phyloP scores from a whole-genome alignment of 148 eudicot species.

The Heliamphora exappendiculata region DNA sequence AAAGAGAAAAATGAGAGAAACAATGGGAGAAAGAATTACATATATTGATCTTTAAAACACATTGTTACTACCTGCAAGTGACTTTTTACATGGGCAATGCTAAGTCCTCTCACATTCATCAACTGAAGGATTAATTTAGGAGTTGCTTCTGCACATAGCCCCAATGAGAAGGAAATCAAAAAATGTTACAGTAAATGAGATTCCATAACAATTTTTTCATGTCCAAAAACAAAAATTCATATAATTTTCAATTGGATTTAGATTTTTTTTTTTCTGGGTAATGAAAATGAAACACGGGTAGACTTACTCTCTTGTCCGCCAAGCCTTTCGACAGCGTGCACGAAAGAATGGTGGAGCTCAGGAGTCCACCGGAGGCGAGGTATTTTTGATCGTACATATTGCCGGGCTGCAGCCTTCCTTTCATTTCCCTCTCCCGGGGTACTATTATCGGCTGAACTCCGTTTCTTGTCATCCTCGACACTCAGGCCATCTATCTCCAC shows the following conservation, averaged over 20 bases:
- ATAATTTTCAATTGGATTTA: too few relatives aligned
- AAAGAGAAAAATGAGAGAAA: neutral
- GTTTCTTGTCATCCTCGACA: slow-evolving; percentile 14
- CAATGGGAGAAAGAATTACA: neutral
- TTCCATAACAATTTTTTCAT: too few relatives aligned
- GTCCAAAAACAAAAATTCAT: too few relatives aligned
- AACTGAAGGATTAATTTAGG: slow-evolving; percentile 48
- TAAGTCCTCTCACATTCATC: slow-evolving; percentile 53
- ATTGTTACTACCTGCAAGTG: slow-evolving; percentile 41
- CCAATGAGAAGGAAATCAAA: neutral
- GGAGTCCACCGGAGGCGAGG: slow-evolving; percentile 27
- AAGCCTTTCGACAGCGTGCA: slow-evolving; percentile 24
- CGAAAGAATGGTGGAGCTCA: slow-evolving; percentile 22
- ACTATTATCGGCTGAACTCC: slow-evolving; percentile 9
- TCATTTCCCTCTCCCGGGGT: slow-evolving; percentile 16
- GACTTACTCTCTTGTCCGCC: slow-evolving; percentile 31
- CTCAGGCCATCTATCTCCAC: neutral
- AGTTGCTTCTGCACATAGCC: slow-evolving; percentile 39
- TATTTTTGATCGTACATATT: slow-evolving; percentile 21
- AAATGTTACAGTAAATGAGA: too few relatives aligned
- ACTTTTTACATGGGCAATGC: slow-evolving; percentile 55
- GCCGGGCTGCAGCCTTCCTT: slow-evolving; percentile 25
- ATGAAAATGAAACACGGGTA: too few relatives aligned
- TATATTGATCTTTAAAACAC: neutral
- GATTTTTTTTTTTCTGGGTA: too few relatives aligned